Base-by-base conservation (phyloP, 495 filamentous ascomycete species). In the Trichoderma asperelloides region DNA sequence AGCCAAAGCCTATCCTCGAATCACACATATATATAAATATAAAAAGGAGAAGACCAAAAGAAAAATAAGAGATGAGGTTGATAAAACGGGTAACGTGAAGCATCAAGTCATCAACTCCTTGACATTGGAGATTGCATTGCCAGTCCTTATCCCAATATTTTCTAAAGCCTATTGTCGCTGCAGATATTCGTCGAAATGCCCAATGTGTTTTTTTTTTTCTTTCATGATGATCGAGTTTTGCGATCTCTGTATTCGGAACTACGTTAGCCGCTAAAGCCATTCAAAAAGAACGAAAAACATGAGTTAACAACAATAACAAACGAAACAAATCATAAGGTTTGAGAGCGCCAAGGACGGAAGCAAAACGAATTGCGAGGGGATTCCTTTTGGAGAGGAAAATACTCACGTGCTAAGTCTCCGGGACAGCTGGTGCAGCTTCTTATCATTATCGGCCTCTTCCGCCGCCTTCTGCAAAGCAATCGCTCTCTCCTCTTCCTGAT, bases 361-460 rank as follows among this genome's bases (percentile, higher is more conserved):
- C 23, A 3, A n/a, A 25, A 23, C 16, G 23, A 47, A 11, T 16
- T 15, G n/a, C 43, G 12, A 47, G 2, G 15, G 6, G 3, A 47
- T 47, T n/a, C n/a, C 43, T 15, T 18, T 9, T 63, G 9, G 45
- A 27, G 13, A 30, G 57, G 39, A 67, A 9, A 47, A 18, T 43
- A 80, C 93, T 91, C 82, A 97, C 95, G 95, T 96, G 90, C 93
- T 97, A 72, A 98, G 88, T 73, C 93, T 84, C 75, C 95, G 84
- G 23, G 93, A 94, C 39, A 98, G 86, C 55, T 85, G 86, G 69
- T 91, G 89, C 74, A 98, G 77, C 65, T 89, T 89, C 68, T 88
- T 85, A 69, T 98, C 95, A 73, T 97, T 95, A 51, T 96, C 93
- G 15, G 95, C 95, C 71, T 97, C 93, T 41, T 86, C 84, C 25